Conservation (phyloP, 495 filamentous ascomycete genomes). For the Aspergillus homomorphus region DNA sequence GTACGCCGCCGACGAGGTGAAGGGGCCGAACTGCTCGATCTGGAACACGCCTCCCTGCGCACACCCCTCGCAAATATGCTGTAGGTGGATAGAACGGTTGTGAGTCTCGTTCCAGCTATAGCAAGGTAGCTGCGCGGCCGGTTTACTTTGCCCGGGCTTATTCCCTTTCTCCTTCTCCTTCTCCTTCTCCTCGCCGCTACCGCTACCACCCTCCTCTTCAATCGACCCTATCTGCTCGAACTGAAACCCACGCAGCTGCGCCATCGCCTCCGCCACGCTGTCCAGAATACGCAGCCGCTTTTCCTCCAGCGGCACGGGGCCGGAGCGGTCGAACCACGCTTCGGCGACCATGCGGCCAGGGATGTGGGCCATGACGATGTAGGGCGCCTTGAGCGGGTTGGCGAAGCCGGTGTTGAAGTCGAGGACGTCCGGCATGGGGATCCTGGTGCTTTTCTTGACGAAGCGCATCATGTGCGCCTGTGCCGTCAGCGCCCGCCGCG, state of each 20-base stretch:
- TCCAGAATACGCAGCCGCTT: conserved; percentile 20
- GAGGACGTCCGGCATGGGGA: conserved; percentile 4
- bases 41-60: too few relatives aligned
- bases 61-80: too few relatives aligned
- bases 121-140: too few relatives aligned
- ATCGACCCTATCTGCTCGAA: conserved; percentile 15
- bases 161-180: too few relatives aligned
- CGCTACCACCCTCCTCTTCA: conserved; percentile 9
- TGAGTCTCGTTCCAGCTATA: background rate
- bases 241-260: conserved; percentile 22
- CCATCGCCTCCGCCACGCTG: conserved; percentile 28
- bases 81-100: too few relatives aligned
- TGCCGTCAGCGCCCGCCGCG: background rate
- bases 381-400: background rate
- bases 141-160: too few relatives aligned
- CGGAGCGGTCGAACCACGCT: background rate
- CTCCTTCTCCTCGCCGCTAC: background rate
- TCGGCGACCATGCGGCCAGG: background rate
- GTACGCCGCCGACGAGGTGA: background rate
- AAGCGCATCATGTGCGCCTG: background rate
- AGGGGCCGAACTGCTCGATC: background rate
- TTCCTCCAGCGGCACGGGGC: background rate
- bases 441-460: background rate
- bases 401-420: background rate
- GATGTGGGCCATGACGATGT: background rate